Evolutionary conservation across 352 stramenopile genomes (phyloP).

Genomic region (Aphanomyces cochlioides): DNA sequence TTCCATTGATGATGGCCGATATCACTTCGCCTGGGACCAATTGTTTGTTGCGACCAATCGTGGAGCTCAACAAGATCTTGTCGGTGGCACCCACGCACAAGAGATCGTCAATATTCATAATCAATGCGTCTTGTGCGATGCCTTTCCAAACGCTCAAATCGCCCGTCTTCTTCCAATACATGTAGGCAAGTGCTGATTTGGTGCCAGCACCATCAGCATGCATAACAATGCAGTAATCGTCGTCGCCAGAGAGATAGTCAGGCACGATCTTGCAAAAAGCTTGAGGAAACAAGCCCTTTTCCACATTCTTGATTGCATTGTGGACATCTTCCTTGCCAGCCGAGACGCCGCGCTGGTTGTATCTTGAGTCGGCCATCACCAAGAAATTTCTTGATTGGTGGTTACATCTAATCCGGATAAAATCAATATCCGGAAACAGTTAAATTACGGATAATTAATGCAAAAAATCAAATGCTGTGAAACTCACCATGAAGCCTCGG

Average conservation of each 20-base stretch:
- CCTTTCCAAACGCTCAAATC: conserved; percentile 41
- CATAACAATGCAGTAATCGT: conserved; percentile 39
- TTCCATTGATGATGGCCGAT: conserved; percentile 41
- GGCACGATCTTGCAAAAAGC: conserved; percentile 44
- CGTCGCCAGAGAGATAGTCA: conserved; percentile 35
- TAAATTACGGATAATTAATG: not conserved
- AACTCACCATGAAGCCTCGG: not conserved
- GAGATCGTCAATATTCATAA: conserved; percentile 45
- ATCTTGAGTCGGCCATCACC: conserved; percentile 30
- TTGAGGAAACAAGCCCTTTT: conserved; percentile 41
- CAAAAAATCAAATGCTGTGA: not conserved
- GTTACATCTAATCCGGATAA: conserved; percentile 12
- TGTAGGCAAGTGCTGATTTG: conserved; percentile 39
- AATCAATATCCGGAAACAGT: not conserved
- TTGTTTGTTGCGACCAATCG: conserved; percentile 42
- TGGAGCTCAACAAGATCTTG: conserved; percentile 40
- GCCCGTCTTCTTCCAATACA: conserved; percentile 45
- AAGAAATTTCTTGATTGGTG: conserved; percentile 7
- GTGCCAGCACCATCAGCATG: conserved; percentile 41
- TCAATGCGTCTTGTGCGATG: conserved; percentile 40
- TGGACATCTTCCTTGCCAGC: conserved; percentile 41
- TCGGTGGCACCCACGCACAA: conserved; percentile 38
- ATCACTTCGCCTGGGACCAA: conserved; percentile 41
- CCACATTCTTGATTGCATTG: conserved; percentile 38
- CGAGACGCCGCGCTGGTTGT: conserved; percentile 37